Base-by-base conservation (phyloP, 108 stramenopile genomes). In the Licmophora abbreviata region DNA sequence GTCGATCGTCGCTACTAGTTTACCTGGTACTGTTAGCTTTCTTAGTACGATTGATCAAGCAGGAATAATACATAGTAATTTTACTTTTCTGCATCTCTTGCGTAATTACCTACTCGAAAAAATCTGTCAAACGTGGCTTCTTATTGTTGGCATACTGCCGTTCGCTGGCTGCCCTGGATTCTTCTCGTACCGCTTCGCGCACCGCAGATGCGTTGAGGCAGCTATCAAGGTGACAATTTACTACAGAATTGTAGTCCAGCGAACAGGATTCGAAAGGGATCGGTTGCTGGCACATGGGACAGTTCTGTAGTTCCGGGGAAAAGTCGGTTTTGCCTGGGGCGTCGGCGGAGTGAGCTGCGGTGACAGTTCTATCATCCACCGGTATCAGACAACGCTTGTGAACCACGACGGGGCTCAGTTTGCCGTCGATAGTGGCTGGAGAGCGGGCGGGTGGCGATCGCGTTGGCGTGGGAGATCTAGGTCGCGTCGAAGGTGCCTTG, bases 151-250 rank as follows among this genome's bases (percentile, higher is more conserved):
- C n/a, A n/a, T n/a, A n/a, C n/a, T n/a, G n/a, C 29, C 56, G 55
- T 42, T 52, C 50, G 15, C 40, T 41, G 28, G 27, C 35, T 24
- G 20, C 49, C 26, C 36, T 30, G 26, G 66, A 52, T 29, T 58
- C 71, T 45, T 82, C 76, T 40, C 59, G 59, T 2, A 74, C 60
- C 18, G 63, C 56, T 44, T 66, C 34, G 14, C 72, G 71, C 1
- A 86, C 73, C 29, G 69, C 60, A 11, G 64, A 29, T 12, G 66
- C 65, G 60, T 64, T 79, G 17, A 87, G 66, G 33, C 85, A 87
- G 11, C 64, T 40, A 56, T 87, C 85, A 36, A 87, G 59, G 49
- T 87, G 85, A n/a, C 41, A 29, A 63, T 87, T 87, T 35, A 83
- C 36, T 23, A 18, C 44, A 28, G 15, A 50, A 59, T 87, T 80